Percentiles rank a stretch among this genome's conserved stretches.
Evolutionary conservation across 805 yeast genomes (phyloP).

Genomic region (Ogataea ramenticola): DNA sequence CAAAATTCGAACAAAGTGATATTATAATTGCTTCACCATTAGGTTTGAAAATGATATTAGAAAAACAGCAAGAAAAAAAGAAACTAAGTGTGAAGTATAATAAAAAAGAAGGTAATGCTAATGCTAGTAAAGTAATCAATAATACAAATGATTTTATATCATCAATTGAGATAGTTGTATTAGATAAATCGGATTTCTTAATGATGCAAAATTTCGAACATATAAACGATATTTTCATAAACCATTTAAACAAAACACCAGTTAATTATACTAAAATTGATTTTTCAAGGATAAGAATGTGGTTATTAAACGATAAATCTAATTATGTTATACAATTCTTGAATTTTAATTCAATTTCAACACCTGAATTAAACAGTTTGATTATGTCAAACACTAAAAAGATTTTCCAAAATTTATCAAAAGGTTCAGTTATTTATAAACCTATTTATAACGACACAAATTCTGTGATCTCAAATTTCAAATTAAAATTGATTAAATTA

Average conservation of each 20-base stretch:
- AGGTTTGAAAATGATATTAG: conserved; percentile 76
- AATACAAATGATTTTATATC: conserved; percentile 68
- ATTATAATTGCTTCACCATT: conserved; percentile 86
- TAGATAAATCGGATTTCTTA: conserved; percentile 81
- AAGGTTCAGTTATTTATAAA: conserved; percentile 42
- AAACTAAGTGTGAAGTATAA: conserved; percentile 13
- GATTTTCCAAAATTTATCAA: conserved; percentile 10
- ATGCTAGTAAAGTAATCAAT: conserved; percentile 26
- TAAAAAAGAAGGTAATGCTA: conserved; percentile 12
- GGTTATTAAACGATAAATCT: conserved; percentile 84
- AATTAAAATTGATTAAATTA: conserved; percentile 25
- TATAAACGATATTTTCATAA: conserved; percentile 54
- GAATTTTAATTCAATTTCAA: conserved; percentile 63
- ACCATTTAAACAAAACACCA: conserved; percentile 71
- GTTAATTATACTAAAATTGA: conserved; percentile 64
- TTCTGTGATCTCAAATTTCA: conserved; percentile 58
- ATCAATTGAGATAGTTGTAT: conserved; percentile 73
- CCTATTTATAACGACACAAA: conserved; percentile 34
- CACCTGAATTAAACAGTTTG: conserved; percentile 76
- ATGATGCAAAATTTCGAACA: conserved; percentile 94
- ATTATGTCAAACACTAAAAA: conserved; percentile 35
- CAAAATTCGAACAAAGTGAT: conserved; percentile 81
- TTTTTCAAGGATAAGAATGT: conserved; percentile 85
- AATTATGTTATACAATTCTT: conserved; percentile 68
- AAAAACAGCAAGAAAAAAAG: conserved; percentile 28